Percentiles rank a stretch among this genome's conserved stretches.
phyloP scores from a whole-genome alignment of 768 basidiomycete genomes.

The Suillus subaureus region DNA sequence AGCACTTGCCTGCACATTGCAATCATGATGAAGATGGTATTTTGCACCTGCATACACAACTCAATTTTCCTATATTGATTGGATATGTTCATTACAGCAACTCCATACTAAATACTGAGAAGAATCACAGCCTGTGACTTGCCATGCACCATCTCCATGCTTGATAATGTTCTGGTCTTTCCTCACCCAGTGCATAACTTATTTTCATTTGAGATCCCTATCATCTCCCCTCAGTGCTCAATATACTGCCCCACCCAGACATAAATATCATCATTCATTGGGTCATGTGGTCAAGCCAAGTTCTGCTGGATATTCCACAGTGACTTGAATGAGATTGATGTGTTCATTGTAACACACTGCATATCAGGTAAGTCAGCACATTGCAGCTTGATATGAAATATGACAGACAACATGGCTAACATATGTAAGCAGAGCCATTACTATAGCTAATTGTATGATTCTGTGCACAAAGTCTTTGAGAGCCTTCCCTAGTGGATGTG shows the following conservation, averaged over 20 bases:
- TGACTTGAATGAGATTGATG: neutral
- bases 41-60: too few species aligned
- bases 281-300: neutral
- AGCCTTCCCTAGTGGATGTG: neutral
- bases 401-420: neutral
- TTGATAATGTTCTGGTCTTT: neutral
- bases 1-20: too few species aligned
- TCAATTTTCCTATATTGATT: too few species aligned
- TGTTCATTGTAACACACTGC: too few species aligned
- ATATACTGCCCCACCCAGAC: neutral
- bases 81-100: too few species aligned
- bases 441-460: neutral
- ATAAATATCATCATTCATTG: neutral
- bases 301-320: neutral
- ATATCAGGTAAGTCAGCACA: neutral
- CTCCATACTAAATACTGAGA: too few species aligned
- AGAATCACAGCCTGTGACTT: too few species aligned
- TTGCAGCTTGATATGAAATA: neutral
- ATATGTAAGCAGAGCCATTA: neutral
- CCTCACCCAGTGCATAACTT: neutral
- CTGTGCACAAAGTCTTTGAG: neutral
- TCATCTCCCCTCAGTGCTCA: neutral
- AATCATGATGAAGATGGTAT: too few species aligned
- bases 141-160: too few species aligned
- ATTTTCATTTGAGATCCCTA: neutral